Conservation (phyloP, 148 eudicot species). For the Polygonum aviculare region DNA sequence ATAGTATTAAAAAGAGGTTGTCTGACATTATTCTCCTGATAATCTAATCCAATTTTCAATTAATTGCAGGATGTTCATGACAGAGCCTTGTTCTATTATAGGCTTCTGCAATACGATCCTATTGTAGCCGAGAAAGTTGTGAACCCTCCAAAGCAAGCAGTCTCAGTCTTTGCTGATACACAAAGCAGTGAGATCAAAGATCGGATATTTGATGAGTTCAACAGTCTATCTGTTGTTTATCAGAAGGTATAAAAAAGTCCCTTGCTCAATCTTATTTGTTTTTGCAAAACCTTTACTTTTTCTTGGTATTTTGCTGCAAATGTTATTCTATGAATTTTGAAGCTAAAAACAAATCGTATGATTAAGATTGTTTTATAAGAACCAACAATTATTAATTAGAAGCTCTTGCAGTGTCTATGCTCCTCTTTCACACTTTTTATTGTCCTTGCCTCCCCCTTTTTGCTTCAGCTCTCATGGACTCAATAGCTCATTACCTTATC, state of each 20-base stretch:
- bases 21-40: background rate
- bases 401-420: background rate
- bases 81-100: conserved; percentile 85
- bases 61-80: conserved; percentile 96
- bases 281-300: background rate
- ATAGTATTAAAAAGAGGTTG: background rate
- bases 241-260: conserved; percentile 53
- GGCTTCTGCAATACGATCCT: conserved; percentile 76
- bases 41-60: background rate
- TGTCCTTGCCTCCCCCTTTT: background rate
- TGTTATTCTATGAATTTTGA: background rate
- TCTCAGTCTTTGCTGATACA: conserved; percentile 96
- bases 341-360: background rate
- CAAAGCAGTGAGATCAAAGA: conserved; percentile 95
- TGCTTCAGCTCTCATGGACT: background rate
- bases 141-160: conserved; percentile 98
- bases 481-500: background rate
- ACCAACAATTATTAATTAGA: background rate
- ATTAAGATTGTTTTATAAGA: background rate
- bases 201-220: conserved; percentile 96
- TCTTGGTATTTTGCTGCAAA: background rate
- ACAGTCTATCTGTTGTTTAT: conserved; percentile 91
- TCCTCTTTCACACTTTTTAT: background rate
- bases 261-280: background rate
- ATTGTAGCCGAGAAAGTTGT: conserved; percentile 80